Conservation (phyloP, 73 alveolate species). For the Stentor roeselii region DNA sequence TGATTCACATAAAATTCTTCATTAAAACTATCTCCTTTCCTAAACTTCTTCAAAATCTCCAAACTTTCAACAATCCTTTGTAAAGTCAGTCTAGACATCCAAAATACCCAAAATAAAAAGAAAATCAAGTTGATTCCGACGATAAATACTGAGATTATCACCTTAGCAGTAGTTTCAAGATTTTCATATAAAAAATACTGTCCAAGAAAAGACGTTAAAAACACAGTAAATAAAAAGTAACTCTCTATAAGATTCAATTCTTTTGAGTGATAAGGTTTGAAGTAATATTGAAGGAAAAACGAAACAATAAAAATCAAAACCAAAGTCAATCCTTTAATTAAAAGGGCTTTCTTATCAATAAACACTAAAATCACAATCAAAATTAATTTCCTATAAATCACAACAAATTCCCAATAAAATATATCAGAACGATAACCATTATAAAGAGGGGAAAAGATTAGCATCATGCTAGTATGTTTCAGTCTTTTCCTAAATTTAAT, state of each 20-base stretch:
- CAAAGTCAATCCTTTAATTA: neutral
- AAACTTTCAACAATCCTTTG: too few species aligned
- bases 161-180: neutral
- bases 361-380: constrained; percentile 45
- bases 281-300: neutral
- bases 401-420: constrained; percentile 29
- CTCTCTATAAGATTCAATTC: neutral
- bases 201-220: constrained; percentile 55
- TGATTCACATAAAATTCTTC: too few species aligned
- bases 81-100: too few species aligned
- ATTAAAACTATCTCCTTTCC: too few species aligned
- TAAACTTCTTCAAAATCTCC: too few species aligned
- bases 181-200: constrained; percentile 32
- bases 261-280: neutral
- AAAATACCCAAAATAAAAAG: neutral
- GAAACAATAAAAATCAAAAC: neutral
- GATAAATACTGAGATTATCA: neutral
- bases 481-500: constrained; percentile 11
- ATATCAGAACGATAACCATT: constrained; percentile 30
- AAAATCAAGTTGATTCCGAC: neutral
- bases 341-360: neutral
- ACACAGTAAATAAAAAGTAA: neutral
- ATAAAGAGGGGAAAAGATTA: constrained; percentile 26
- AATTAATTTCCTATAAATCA: constrained; percentile 29
- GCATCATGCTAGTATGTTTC: constrained; percentile 23